Percentiles rank a stretch among this genome's conserved stretches.
Conservation (phyloP, 352 stramenopile genomes). For the Phytopythium oedochilum region DNA sequence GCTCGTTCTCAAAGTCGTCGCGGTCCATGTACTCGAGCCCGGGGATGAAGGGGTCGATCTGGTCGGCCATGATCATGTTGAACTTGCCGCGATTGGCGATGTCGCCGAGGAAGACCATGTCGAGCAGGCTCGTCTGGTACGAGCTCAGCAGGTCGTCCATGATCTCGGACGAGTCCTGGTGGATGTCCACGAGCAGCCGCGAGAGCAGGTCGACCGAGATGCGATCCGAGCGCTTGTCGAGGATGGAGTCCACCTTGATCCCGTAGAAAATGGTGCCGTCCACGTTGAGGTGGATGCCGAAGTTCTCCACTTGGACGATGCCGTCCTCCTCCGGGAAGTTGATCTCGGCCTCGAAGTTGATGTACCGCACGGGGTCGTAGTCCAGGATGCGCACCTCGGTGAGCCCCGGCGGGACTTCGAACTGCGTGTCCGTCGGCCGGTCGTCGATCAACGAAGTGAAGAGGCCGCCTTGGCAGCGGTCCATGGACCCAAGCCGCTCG, state of each 20-base stretch:
- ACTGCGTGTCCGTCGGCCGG: conserved; percentile 65
- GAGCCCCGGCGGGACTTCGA: conserved; percentile 85
- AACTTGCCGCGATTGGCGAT: conserved; percentile 93
- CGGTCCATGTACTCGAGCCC: conserved; percentile 97
- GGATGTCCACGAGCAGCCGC: conserved; percentile 92
- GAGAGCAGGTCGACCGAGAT: conserved; percentile 95
- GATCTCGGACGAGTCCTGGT: conserved; percentile 91
- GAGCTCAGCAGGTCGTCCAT: conserved; percentile 92
- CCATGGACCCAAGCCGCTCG: conserved; percentile 92
- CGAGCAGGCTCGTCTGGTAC: conserved; percentile 91
- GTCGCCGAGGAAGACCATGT: conserved; percentile 93
- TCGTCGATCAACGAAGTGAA: conserved; percentile 92
- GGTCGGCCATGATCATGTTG: conserved; percentile 96
- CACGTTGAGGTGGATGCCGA: conserved; percentile 82
- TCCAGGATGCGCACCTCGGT: conserved; percentile 94
- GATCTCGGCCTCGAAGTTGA: conserved; percentile 98
- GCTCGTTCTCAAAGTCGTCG: conserved; percentile 95
- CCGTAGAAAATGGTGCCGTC: conserved; percentile 72
- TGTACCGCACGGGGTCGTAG: conserved; percentile 95
- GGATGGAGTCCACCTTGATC: conserved; percentile 90
- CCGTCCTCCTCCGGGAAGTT: conserved; percentile 91
- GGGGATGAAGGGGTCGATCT: conserved; percentile 95
- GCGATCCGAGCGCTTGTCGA: conserved; percentile 93
- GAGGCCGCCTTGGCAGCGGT: conserved; percentile 92
- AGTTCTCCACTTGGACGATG: conserved; percentile 94